phyloP scores from a whole-genome alignment of 768 basidiomycete genomes.

The Mycena latifolia region DNA sequence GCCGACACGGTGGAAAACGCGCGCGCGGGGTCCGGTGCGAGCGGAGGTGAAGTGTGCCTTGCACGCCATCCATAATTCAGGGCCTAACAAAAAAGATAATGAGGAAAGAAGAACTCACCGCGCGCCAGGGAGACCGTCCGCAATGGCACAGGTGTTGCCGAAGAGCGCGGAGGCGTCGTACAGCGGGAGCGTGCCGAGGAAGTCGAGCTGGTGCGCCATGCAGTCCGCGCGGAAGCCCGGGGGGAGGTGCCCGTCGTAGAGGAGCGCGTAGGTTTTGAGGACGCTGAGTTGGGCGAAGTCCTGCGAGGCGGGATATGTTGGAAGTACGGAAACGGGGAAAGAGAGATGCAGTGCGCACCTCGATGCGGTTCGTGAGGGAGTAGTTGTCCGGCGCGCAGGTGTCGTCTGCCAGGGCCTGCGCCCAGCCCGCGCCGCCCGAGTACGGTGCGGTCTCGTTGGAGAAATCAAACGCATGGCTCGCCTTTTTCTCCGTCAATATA shows the following conservation, averaged over 20 bases:
- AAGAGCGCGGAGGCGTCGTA: slow-evolving; percentile 43
- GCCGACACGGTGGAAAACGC: slow-evolving; percentile 1
- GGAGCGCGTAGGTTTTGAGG: slow-evolving; percentile 39
- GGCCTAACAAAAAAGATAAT: no score
- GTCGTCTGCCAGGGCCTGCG: slow-evolving; percentile 38
- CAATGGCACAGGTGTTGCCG: slow-evolving; percentile 42
- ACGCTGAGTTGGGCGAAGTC: slow-evolving; percentile 49
- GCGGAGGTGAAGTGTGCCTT: no score
- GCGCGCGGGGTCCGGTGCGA: no score
- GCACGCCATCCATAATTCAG: no score
- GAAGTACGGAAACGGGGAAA: no score
- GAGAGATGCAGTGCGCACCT: slow-evolving; percentile 35
- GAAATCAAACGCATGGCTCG: slow-evolving; percentile 47
- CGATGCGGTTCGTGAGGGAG: slow-evolving; percentile 40
- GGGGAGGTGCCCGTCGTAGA: slow-evolving; percentile 40
- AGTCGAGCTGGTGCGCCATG: slow-evolving; percentile 46
- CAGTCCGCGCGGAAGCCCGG: slow-evolving; percentile 42
- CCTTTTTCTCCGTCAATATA: no score
- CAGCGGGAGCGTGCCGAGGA: slow-evolving; percentile 38
- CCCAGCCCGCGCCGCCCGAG: slow-evolving; percentile 40
- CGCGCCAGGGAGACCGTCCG: background rate
- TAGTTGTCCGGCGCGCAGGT: slow-evolving; percentile 47
- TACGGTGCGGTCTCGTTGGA: slow-evolving; percentile 35
- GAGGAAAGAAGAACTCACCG: no score
- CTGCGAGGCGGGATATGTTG: slow-evolving; percentile 33